A percentile compares a stretch with the other conserved stretches of the same genome.
Conservation (phyloP, 129 eudicot species). For the Pseudognaphalium luteoalbum region DNA sequence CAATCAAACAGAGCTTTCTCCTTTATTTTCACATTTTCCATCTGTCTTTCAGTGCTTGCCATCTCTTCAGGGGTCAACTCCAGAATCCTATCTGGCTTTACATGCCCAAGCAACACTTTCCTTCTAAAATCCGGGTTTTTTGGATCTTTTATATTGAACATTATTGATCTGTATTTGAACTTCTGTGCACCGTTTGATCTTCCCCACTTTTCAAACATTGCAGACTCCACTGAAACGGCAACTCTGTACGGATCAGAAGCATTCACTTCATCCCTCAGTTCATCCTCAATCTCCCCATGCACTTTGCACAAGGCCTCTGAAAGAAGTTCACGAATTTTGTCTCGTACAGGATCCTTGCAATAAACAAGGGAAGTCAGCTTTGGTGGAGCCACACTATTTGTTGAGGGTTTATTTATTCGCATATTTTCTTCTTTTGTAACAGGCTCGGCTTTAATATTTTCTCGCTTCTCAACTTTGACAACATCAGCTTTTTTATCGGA, state of each 20-base stretch:
- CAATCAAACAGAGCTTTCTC: slow-evolving; percentile 81
- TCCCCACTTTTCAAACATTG: slow-evolving; percentile 91
- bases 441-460: slow-evolving; percentile 34
- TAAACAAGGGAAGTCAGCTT: slow-evolving; percentile 60
- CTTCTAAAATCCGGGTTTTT: slow-evolving; percentile 92
- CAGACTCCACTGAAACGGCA: slow-evolving; percentile 76
- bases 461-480: slow-evolving; percentile 41
- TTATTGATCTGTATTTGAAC: slow-evolving; percentile 65
- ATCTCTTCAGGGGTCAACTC: slow-evolving; percentile 81
- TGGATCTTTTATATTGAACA: slow-evolving; percentile 77
- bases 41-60: slow-evolving; percentile 78
- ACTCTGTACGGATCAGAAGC: slow-evolving; percentile 73
- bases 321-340: slow-evolving; percentile 78
- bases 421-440: slow-evolving; percentile 41
- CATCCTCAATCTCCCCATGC: slow-evolving; percentile 59
- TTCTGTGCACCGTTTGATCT: slow-evolving; percentile 70
- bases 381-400: slow-evolving; percentile 49
- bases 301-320: slow-evolving; percentile 77
- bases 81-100: slow-evolving; percentile 51
- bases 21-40: slow-evolving; percentile 56
- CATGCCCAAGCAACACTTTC: slow-evolving; percentile 68
- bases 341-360: slow-evolving; percentile 63
- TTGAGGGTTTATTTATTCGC: slow-evolving; percentile 15
- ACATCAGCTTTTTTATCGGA: slow-evolving; percentile 42
- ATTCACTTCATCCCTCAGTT: slow-evolving; percentile 44